Evolutionary conservation across 805 yeast species (phyloP).

Genomic region (Hanseniaspora clermontiae): DNA sequence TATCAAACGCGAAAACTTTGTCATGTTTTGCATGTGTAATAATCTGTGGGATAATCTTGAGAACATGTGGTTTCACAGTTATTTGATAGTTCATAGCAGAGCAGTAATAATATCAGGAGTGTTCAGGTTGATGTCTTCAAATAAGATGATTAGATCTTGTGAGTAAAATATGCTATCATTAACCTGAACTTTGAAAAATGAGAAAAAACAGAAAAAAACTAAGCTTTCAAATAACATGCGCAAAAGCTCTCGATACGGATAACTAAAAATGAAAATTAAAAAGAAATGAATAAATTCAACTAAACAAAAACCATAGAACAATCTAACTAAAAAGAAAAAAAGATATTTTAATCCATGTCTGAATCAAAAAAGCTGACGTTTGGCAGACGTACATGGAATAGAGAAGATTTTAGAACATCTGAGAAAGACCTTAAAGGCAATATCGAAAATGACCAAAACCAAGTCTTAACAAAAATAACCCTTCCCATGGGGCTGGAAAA

Average conservation of each 20-base stretch:
- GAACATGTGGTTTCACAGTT: slow-evolving; percentile 33
- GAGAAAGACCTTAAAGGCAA: slow-evolving; percentile 19
- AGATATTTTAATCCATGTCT: not conserved
- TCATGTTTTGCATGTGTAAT: slow-evolving; percentile 14
- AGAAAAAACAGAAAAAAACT: no score
- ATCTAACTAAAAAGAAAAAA: no score
- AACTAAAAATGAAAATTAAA: not conserved
- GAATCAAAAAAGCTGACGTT: slow-evolving; percentile 17
- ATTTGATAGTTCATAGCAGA: slow-evolving; percentile 23
- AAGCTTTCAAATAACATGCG: no score
- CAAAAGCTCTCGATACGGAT: no score
- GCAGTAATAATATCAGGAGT: no score
- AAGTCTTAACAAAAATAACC: slow-evolving; percentile 14
- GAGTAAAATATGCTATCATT: no score
- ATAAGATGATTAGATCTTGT: no score
- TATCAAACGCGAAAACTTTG: slow-evolving; percentile 62
- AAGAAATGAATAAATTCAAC: not conserved
- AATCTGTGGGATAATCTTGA: slow-evolving; percentile 31
- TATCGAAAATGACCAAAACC: slow-evolving; percentile 18
- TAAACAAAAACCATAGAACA: not conserved
- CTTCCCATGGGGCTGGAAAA: slow-evolving; percentile 11
- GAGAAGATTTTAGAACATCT: slow-evolving; percentile 43
- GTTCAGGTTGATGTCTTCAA: no score
- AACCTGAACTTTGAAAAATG: no score
- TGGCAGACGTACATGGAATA: slow-evolving; percentile 67